Conservation (phyloP, 495 filamentous ascomycete species). For the Neurospora sp. region DNA sequence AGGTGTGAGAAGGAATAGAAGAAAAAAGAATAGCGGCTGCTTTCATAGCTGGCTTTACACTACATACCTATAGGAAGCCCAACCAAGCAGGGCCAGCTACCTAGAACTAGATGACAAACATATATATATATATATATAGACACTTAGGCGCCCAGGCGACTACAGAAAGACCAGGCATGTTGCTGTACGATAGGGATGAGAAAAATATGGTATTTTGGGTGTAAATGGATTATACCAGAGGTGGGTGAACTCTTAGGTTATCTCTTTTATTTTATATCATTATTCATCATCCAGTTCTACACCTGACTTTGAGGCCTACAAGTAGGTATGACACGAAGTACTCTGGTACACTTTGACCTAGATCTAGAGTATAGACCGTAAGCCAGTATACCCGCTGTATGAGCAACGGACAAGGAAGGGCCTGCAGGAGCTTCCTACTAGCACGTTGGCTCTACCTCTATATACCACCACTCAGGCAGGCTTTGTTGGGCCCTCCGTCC, state of each 20-base stretch:
- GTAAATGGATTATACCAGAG: background rate
- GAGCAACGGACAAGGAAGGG: no score
- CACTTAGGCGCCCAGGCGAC: background rate
- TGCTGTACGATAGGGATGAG: background rate
- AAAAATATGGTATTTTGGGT: background rate
- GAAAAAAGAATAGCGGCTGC: background rate
- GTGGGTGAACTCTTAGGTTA: background rate
- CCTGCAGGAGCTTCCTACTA: no score
- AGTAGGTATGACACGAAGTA: no score
- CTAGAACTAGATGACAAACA: background rate
- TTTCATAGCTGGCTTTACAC: background rate
- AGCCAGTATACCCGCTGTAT: no score
- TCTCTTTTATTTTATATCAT: background rate
- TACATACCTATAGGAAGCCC: background rate
- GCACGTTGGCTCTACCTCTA: no score
- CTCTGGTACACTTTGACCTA: no score
- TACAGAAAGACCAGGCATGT: background rate
- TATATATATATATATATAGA: background rate
- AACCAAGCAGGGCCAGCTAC: background rate
- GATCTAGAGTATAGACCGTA: no score
- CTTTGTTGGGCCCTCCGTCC: no score
- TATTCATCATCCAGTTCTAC: background rate
- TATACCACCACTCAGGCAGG: no score
- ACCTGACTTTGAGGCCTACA: background rate
- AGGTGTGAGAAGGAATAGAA: background rate